Evolutionary conservation across 345 rosid genomes (phyloP), one percentile per base, ranked within the genome.

Genomic region (Microcos paniculata): DNA sequence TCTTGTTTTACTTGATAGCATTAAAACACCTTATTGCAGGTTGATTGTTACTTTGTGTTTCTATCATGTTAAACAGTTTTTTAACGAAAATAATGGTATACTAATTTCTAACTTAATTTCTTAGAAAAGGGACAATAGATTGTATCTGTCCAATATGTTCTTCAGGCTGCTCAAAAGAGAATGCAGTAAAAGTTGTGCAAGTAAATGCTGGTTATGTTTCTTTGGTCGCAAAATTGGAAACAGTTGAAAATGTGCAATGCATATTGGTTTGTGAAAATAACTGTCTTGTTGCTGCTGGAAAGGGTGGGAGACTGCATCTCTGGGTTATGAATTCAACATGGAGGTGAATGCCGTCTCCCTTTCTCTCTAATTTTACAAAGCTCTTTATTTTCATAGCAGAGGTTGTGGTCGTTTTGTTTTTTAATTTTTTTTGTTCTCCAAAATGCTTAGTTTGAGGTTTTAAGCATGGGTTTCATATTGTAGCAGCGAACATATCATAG

Each of bases 11-110:
- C 88, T 80, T 72, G 94, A 88, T 79, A 82, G 80, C 83, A 78
- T 84, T 68, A 90, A 76, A 87, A 84, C 90, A 71, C 93, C 99
- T 48, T 84, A 79, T 81, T 93, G 98, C 98, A 95, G 97, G 98
- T 95, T 82, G 49, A 48, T 35, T 78, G 76, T 52, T 73, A 77
- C 72, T 71, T 19, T 48, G 6, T 56, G 70, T 66, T 70, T 56
- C 19, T 40, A 38, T 43, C 78, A 58, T 42, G 23, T 4, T 68
- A 70, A 62, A 69, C 42, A 30, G 55, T 35, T 31, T 46, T 33
- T 72, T 33, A 58, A 46, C 19, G 12, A 56, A 23, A 61, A 48
- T 33, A 55, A 64, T 70, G n/a, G 46, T 71, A 31, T 59, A 66
- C 38, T 79, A 72, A 80, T 31, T 19, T 77, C 55, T 69, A 53